Conservation (phyloP, 1,284 basidiomycete species). For the Vanrija pseudolonga region DNA sequence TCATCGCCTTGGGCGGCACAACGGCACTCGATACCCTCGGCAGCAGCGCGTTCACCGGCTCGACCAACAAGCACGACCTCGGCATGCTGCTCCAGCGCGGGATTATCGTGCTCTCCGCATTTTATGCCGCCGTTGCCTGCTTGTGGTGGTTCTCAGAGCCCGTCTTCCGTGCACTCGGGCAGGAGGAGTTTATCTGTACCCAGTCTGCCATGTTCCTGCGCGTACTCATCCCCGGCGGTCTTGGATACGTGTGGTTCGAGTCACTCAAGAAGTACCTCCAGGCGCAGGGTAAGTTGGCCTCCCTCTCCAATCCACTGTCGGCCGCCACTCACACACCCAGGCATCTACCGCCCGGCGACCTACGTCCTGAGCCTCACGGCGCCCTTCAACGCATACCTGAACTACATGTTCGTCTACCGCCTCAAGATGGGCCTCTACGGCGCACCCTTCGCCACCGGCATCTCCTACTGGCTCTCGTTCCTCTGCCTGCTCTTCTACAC, state of each 20-base stretch:
- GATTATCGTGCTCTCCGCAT: neutral
- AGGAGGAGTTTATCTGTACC: constrained; percentile 5
- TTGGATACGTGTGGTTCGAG: constrained; percentile 6
- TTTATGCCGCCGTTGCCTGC: neutral
- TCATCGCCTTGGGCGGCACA: constrained; percentile 2
- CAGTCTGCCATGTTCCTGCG: constrained; percentile 1
- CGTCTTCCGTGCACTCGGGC: neutral
- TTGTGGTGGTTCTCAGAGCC: constrained; percentile 5
- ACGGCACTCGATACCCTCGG: constrained; percentile 3
- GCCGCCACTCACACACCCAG: neutral
- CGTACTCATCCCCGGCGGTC: constrained; percentile 1
- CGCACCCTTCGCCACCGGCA: constrained; percentile 2
- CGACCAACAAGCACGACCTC: constrained; percentile 4
- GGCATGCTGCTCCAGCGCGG: constrained; percentile 5
- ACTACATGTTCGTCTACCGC: constrained; percentile 1
- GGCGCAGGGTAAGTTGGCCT: neutral
- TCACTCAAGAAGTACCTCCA: constrained; percentile 4
- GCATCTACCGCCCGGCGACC: constrained; percentile 3
- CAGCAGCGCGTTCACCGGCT: neutral
- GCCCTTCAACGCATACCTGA: neutral
- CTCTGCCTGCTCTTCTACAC: neutral
- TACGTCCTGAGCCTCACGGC: constrained; percentile 1
- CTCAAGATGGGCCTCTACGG: neutral
- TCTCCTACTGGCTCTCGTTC: constrained; percentile 2
- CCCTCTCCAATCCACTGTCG: too few species aligned